Conservation (phyloP, 345 rosid species). For the Streptanthus diversifolius region DNA sequence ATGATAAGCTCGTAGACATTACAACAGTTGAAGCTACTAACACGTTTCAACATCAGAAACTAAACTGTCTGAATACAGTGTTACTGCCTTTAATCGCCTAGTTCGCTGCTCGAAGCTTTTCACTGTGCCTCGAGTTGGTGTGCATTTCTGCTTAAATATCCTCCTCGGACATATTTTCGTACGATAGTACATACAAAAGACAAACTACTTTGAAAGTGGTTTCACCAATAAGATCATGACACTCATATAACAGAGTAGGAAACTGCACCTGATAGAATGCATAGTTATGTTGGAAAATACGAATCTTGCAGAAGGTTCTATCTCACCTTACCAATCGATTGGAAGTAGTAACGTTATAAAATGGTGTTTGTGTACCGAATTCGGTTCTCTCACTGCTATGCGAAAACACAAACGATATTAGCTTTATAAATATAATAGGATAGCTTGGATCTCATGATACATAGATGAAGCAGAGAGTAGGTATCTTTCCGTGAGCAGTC, state of each 20-base stretch:
- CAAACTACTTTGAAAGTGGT: neutral
- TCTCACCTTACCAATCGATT: constrained; percentile 63
- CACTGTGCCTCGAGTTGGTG: constrained; percentile 69
- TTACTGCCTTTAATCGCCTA: constrained; percentile 34
- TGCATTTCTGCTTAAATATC: constrained; percentile 67
- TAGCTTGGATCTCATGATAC: neutral
- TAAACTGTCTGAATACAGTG: constrained; percentile 51
- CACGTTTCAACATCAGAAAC: constrained; percentile 68
- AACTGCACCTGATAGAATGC: constrained; percentile 67
- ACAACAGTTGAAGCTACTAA: constrained; percentile 58
- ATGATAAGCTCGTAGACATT: constrained; percentile 67
- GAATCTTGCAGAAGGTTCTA: constrained; percentile 76
- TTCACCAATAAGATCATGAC: neutral
- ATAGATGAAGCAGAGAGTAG: constrained; percentile 4
- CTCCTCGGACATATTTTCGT: constrained; percentile 59
- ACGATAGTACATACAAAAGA: neutral
- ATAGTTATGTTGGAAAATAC: constrained; percentile 61
- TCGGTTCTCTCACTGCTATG: constrained; percentile 57
- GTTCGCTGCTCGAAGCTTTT: constrained; percentile 51
- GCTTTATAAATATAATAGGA: neutral
- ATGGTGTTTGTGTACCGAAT: constrained; percentile 53
- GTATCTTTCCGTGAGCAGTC: constrained; percentile 68
- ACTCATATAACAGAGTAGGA: neutral
- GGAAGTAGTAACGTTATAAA: constrained; percentile 72
- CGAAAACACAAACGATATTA: neutral